A percentile compares a stretch with the other conserved stretches of the same genome.
Evolutionary conservation across 1,139 yeast species (phyloP).

Genomic region (Tardiomyces depauwii): DNA sequence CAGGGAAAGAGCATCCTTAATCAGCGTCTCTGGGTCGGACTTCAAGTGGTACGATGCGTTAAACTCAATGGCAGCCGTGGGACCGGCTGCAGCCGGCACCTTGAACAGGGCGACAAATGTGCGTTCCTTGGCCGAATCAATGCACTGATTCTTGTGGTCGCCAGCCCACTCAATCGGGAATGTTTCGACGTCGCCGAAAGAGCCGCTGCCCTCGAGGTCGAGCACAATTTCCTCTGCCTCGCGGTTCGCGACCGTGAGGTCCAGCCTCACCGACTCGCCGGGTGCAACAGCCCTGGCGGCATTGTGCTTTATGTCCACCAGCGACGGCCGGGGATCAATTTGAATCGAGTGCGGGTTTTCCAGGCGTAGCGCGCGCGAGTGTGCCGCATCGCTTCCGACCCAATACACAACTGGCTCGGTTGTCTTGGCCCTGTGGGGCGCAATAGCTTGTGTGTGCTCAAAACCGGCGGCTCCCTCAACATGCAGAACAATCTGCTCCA

Average conservation of each 20-base stretch:
- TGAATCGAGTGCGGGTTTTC: not conserved
- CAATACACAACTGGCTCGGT: not conserved
- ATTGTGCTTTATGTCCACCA: conserved; percentile 12
- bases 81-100: conserved; percentile 3
- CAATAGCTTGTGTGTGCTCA: conserved; percentile 8
- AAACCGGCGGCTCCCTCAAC: not conserved
- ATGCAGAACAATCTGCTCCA: not conserved
- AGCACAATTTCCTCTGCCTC: conserved; percentile 19
- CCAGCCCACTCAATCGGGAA: not conserved
- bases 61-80: not conserved
- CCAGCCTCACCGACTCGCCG: conserved; percentile 18
- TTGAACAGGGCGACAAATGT: conserved; percentile 2
- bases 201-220: conserved; percentile 10
- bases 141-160: not conserved
- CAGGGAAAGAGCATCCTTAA: conserved; percentile 15
- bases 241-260: conserved; percentile 14
- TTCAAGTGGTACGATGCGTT: conserved; percentile 12
- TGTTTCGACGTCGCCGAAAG: not conserved
- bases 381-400: not conserved
- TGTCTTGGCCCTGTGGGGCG: not conserved
- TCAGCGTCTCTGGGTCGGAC: conserved; percentile 16
- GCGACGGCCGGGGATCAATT: conserved; percentile 19
- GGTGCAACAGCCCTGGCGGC: conserved; percentile 16
- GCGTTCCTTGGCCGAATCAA: not conserved
- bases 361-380: conserved; percentile 1